A percentile compares a stretch with the other conserved stretches of the same genome.
Conservation (phyloP, 2,329 filamentous ascomycete species). For the Aureobasidium lini region DNA sequence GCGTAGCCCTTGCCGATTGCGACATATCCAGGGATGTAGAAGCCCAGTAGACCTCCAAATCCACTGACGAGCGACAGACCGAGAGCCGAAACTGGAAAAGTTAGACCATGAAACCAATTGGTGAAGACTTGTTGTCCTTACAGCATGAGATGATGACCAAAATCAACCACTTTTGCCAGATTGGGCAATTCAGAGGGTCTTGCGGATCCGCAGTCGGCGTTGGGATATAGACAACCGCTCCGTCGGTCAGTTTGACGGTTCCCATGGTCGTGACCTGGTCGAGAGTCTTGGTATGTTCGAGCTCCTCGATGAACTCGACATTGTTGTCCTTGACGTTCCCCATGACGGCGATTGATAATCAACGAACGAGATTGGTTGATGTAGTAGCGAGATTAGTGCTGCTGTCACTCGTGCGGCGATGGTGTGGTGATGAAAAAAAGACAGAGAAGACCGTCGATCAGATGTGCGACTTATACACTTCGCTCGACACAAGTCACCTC, state of each 20-base stretch:
- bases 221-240: conserved; percentile 18
- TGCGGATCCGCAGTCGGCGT: conserved; percentile 14
- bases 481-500: neutral
- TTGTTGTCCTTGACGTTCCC: conserved; percentile 13
- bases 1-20: conserved; percentile 19
- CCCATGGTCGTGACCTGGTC: conserved; percentile 21
- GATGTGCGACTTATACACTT: conserved; percentile 9
- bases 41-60: conserved; percentile 35
- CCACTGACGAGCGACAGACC: conserved; percentile 35
- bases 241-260: conserved; percentile 26
- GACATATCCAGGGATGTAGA: conserved; percentile 35
- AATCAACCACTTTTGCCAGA: conserved; percentile 15
- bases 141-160: conserved; percentile 15
- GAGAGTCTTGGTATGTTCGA: conserved; percentile 12
- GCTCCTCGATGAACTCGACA: conserved; percentile 13
- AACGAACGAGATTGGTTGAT: neutral
- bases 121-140: neutral
- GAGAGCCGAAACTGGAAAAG: conserved; percentile 30
- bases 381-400: neutral
- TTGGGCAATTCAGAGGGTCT: conserved; percentile 12
- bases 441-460: neutral
- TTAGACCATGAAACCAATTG: neutral
- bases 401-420: neutral
- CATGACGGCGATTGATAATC: neutral
- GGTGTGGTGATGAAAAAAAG: neutral